Evolutionary conservation across 371 early-diverging fungal genomes (phyloP).

Genomic region (Funneliformis caledonium): DNA sequence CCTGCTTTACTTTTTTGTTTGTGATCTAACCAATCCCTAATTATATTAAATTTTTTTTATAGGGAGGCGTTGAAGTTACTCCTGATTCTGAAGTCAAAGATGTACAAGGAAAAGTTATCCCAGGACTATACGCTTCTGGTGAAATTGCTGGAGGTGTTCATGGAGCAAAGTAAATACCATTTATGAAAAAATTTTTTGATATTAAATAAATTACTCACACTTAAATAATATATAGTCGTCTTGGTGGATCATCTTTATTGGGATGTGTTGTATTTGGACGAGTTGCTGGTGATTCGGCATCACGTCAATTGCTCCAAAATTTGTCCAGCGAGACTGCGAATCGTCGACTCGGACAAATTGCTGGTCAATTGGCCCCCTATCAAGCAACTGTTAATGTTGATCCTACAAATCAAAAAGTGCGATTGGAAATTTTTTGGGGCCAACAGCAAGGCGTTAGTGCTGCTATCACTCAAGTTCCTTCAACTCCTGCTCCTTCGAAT

Average conservation of each 20-base stretch:
- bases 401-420: constrained; percentile 58
- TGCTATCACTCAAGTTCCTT: constrained; percentile 43
- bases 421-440: constrained; percentile 68
- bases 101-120: constrained; percentile 60
- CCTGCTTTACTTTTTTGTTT: background rate
- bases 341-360: constrained; percentile 75
- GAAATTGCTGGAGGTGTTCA: constrained; percentile 90
- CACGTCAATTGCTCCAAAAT: constrained; percentile 65
- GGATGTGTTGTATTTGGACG: constrained; percentile 98
- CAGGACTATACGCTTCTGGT: constrained; percentile 93
- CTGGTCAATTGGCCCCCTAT: constrained; percentile 66
- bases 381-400: constrained; percentile 59
- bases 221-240: constrained; percentile 42
- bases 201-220: background rate
- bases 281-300: constrained; percentile 83
- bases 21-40: background rate
- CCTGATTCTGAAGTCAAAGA: constrained; percentile 76
- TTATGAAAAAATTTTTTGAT: background rate
- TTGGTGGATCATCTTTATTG: constrained; percentile 85
- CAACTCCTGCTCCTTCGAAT: constrained; percentile 45
- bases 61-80: constrained; percentile 93
- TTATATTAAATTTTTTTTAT: constrained; percentile 1
- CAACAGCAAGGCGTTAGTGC: constrained; percentile 44
- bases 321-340: constrained; percentile 60
- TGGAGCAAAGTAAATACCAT: constrained; percentile 65